These are phyloP conservation scores for Discostella pseudostelligera DNA, from an alignment of 108 stramenopile species.

Conservation along the genomic window DNA sequence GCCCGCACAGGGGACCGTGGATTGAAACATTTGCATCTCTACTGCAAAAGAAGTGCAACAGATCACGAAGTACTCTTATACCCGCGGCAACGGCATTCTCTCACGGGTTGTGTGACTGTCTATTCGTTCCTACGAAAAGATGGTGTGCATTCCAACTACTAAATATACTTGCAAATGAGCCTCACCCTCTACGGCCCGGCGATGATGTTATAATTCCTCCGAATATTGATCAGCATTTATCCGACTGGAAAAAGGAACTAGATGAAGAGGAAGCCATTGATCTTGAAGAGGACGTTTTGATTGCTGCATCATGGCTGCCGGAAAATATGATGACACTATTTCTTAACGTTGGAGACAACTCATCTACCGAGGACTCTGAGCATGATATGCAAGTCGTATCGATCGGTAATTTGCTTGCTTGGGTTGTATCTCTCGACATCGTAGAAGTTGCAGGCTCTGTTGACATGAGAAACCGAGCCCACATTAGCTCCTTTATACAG, in stretches of 20 bases:
- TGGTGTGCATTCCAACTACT: constrained; percentile 57
- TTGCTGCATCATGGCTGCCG: constrained; percentile 64
- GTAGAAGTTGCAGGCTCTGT: constrained; percentile 54
- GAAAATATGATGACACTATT: constrained; percentile 50
- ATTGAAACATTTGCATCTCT: constrained; percentile 29
- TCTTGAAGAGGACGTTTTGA: constrained; percentile 63
- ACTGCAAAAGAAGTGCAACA: constrained; percentile 7
- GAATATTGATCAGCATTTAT: constrained; percentile 34
- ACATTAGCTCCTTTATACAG: constrained; percentile 61
- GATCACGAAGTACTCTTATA: constrained; percentile 3
- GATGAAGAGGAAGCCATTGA: constrained; percentile 67
- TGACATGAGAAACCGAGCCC: constrained; percentile 60
- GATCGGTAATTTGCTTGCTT: constrained; percentile 56
- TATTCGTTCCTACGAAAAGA: constrained; percentile 52
- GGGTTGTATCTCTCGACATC: constrained; percentile 58
- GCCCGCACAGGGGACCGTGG: constrained; percentile 6
- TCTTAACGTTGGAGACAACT: constrained; percentile 45
- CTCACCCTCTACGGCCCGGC: constrained; percentile 27
- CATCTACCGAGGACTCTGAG: constrained; percentile 10
- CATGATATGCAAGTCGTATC: constrained; percentile 32
- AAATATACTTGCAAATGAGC: constrained; percentile 32
- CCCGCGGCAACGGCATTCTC: constrained; percentile 31
- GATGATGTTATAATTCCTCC: constrained; percentile 38
- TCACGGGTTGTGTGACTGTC: constrained; percentile 35
- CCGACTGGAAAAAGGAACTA: constrained; percentile 53